Evolutionary conservation across 352 stramenopile genomes (phyloP).

Genomic region (Globisporangium irregulare): DNA sequence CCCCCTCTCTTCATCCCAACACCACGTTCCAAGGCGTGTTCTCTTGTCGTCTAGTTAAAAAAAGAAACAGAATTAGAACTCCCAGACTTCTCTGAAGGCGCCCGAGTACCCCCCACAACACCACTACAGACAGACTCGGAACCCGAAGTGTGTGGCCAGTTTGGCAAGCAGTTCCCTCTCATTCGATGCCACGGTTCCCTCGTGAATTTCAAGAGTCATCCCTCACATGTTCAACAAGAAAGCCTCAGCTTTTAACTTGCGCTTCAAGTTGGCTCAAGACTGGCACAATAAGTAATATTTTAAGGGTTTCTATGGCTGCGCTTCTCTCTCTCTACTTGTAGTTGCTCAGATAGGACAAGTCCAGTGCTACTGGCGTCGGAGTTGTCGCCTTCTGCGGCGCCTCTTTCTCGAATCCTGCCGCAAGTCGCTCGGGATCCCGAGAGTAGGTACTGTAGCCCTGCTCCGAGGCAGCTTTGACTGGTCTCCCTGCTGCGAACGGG

Average conservation of each 20-base stretch:
- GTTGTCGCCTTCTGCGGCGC: background rate
- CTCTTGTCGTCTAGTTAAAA: background rate
- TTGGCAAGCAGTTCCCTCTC: background rate
- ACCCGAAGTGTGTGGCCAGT: background rate
- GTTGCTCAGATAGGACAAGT: constrained; percentile 26
- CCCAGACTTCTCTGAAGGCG: background rate
- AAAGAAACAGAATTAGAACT: background rate
- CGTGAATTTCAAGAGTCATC: background rate
- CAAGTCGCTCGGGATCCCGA: background rate
- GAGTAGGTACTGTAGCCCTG: constrained; percentile 9
- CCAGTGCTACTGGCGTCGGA: background rate
- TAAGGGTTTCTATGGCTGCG: background rate
- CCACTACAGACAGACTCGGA: background rate
- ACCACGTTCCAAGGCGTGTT: background rate
- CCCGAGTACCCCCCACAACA: background rate
- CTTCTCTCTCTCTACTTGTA: constrained; percentile 19
- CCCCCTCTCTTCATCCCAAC: background rate
- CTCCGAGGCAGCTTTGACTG: constrained; percentile 13
- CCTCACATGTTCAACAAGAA: background rate
- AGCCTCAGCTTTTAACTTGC: background rate
- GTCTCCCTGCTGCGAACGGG: constrained; percentile 6
- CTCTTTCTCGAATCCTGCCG: background rate
- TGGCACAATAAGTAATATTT: background rate
- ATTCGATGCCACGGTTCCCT: background rate
- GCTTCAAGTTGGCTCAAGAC: background rate